Percentiles rank a stretch among this genome's conserved stretches.
Conservation (phyloP, 768 basidiomycete genomes). For the Suillus weaverae region DNA sequence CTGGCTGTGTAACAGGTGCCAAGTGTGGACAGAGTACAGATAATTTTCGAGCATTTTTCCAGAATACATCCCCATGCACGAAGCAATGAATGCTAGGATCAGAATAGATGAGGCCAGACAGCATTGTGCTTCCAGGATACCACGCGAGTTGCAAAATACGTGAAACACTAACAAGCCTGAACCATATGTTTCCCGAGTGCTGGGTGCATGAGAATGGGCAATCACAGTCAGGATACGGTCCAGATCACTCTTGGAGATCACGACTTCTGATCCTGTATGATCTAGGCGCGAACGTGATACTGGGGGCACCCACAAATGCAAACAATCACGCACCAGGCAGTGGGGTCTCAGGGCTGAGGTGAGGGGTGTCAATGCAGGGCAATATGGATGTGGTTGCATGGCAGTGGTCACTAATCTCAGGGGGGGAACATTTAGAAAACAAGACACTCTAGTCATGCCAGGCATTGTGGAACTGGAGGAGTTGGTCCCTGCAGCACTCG, state of each 20-base stretch:
- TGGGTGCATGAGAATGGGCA: slow-evolving; percentile 24
- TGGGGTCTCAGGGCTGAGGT: slow-evolving; percentile 26
- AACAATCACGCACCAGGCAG: slow-evolving; percentile 26
- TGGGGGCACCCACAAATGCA: slow-evolving; percentile 27
- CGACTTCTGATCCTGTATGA: not conserved
- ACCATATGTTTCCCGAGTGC: slow-evolving; percentile 37
- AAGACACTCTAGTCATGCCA: no score
- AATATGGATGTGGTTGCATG: slow-evolving; percentile 11
- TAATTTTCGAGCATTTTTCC: slow-evolving; percentile 34
- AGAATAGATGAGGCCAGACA: slow-evolving; percentile 29
- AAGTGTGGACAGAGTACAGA: slow-evolving; percentile 39
- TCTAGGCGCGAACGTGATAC: not conserved
- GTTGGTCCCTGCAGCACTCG: no score
- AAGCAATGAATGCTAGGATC: slow-evolving; percentile 30
- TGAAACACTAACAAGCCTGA: slow-evolving; percentile 41
- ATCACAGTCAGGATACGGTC: slow-evolving; percentile 26
- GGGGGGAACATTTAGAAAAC: no score
- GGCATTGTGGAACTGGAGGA: no score
- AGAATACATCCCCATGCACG: no score
- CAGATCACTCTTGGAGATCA: not conserved
- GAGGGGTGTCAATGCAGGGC: slow-evolving; percentile 13
- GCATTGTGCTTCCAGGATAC: slow-evolving; percentile 19
- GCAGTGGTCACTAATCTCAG: no score
- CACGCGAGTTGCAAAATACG: slow-evolving; percentile 37
- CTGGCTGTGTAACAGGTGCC: slow-evolving; percentile 46